Percentiles rank a stretch among this genome's conserved stretches.
phyloP scores from a whole-genome alignment of 306 rosid genomes.

The Cotoneaster glaucophyllus region DNA sequence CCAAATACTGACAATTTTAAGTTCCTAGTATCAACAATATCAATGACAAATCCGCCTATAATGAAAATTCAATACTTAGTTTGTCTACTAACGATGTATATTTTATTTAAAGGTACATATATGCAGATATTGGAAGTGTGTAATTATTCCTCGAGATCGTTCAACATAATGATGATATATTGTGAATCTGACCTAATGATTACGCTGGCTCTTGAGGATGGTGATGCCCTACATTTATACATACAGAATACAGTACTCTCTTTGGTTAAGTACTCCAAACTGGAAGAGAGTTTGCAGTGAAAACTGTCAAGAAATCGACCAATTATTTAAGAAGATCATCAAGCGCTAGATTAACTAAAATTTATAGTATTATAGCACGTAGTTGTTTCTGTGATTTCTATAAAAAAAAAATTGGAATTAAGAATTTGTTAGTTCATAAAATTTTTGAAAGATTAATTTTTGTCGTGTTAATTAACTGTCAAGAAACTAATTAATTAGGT shows the following conservation, averaged over 20 bases:
- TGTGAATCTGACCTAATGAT: neutral
- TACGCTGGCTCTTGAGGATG: too few species aligned
- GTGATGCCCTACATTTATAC: too few species aligned
- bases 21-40: too few species aligned
- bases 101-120: neutral
- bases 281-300: neutral
- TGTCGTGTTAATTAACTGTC: too few species aligned
- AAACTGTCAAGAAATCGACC: neutral
- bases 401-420: too few species aligned
- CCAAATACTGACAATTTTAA: too few species aligned
- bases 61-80: neutral
- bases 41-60: neutral
- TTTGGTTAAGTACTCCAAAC: neutral
- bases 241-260: neutral
- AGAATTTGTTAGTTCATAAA: too few species aligned
- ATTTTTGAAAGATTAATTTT: too few species aligned
- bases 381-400: neutral
- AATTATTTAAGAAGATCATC: too few species aligned
- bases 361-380: neutral
- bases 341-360: too few species aligned
- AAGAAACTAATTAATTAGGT: too few species aligned
- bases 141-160: neutral
- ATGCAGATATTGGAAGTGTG: neutral
- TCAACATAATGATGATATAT: neutral
- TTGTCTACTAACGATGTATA: neutral